Evolutionary conservation across 306 rosid genomes (phyloP), one percentile per base, ranked within the genome.

Genomic region (Inga leiocalycina): DNA sequence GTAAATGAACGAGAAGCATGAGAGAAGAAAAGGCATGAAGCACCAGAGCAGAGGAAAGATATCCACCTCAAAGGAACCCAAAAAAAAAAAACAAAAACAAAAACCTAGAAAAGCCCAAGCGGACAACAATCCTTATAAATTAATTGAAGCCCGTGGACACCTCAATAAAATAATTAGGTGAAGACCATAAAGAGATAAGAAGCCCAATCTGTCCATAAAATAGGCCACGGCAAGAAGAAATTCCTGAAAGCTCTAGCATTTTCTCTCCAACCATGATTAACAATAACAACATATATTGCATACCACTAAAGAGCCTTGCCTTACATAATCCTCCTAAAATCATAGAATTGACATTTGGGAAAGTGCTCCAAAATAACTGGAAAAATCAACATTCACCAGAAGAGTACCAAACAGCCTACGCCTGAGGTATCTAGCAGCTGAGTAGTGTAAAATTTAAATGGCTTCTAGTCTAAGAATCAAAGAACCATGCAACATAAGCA

Each of bases 21-120:
- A 76, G 27, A 70, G 75, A 73, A 69, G 52, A 46, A 76, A 46
- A 70, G 41, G 30, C 39, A 22, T 59, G 61, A 76, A 45, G 34
- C 20, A 59, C 64, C 27, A 75, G 17, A 78, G 59, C 44, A 37
- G 48, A 81, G 56, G 56, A 49, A 15, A 49, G 19, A 49, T 4
- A 52, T 17, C 22, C 59, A 5, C 59, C n/a, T 52, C 19, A 52
- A 17, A 52, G 59, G 19, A 17, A 17, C 59, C 19, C 4, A 4
- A 5, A 4, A 37, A 5, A 5, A 17, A 35, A 19, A 4, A 5
- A 4, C 5, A 5, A 5, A 17, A 35, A 19, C 15, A 22, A n/a
- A 59, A n/a, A 8, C 3, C 10, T 3, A 9, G 22, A 16, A 67
- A 66, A 34, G 22, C 11, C 39, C 39, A 27, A 64, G 69, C 8